Evolutionary conservation across 2,329 filamentous ascomycete genomes (phyloP), one percentile per base, ranked within the genome.

Genomic region (Thermomyces lanuginosus): DNA sequence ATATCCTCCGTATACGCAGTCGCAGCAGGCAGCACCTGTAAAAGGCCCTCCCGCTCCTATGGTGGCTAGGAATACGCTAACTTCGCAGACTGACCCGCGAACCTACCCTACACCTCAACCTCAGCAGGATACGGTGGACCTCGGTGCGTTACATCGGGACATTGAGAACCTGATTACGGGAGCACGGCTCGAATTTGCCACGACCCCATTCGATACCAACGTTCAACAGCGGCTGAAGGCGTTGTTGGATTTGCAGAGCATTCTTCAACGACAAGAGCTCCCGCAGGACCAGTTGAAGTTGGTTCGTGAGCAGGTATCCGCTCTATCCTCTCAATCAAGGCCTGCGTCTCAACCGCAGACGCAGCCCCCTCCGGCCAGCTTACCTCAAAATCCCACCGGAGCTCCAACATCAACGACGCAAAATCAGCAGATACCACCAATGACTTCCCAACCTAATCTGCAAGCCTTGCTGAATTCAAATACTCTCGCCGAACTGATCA

Each of bases 301-400:
- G 51, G 78, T 92, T 55, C 80, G 76, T 55, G 74, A 76, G 49
- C 81, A 89, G 66, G 74, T 93, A 53, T 72, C 76, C 51, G 72
- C 74, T 53, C 67, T 92, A 51, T 69, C 58, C 18, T 71, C 63
- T 56, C 68, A 69, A 3, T 20, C 29, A 16, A 44, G 44, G 24
- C 38, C 43, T 24, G 31, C 38, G 15, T 27, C 38, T 9, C 31
- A 44, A 12, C 28, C 25, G 18, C 21, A 35, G 13, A 36, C 39
- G 17, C 29, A 25, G 21, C 16, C 41, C 11, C 26, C 35, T 21
- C 29, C 38, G 15, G 36, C 21, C 26, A 33, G 38, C 14, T 36
- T 27, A 22, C 6, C 22, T 22, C 16, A 20, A 14, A 26, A 14
- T 14, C 10, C 27, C n/a, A 19, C 22, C 12, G 18, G 23, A 18